Evolutionary conservation across 1,139 yeast genomes (phyloP).

Genomic region (Sugiyamaella japonica): DNA sequence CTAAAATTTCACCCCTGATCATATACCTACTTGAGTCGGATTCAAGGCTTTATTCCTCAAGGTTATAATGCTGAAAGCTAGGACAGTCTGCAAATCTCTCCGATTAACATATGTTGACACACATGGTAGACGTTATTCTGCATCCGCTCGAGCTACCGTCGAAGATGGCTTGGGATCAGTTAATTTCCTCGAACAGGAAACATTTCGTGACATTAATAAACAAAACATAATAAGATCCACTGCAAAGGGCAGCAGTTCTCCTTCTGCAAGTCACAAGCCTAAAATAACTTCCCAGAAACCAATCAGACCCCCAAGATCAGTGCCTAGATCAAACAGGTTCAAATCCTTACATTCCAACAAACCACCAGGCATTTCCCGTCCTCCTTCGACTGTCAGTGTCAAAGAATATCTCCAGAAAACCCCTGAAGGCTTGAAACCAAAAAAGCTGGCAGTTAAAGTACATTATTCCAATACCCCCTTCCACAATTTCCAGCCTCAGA

Average conservation of each 20-base stretch:
- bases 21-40: not conserved
- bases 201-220: conserved; percentile 8
- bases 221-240: not conserved
- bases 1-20: conserved; percentile 10
- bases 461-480: conserved; percentile 5
- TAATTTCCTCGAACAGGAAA: conserved; percentile 10
- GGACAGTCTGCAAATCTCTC: too few species aligned
- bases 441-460: not conserved
- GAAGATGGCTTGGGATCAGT: conserved; percentile 15
- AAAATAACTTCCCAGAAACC: not conserved
- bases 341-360: too few species aligned
- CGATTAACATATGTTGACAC: too few species aligned
- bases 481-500: conserved; percentile 7
- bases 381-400: too few species aligned
- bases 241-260: too few species aligned
- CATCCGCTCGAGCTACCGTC: not conserved
- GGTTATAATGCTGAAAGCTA: not conserved
- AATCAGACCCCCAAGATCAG: not conserved
- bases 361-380: too few species aligned
- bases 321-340: too few species aligned
- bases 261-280: not conserved
- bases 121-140: not conserved
- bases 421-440: not conserved
- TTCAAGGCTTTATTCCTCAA: not conserved
- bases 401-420: not conserved